These are phyloP conservation scores for Fusarium floridanum DNA, from an alignment of 2,329 filamentous ascomycete species.

Conservation along the genomic window DNA sequence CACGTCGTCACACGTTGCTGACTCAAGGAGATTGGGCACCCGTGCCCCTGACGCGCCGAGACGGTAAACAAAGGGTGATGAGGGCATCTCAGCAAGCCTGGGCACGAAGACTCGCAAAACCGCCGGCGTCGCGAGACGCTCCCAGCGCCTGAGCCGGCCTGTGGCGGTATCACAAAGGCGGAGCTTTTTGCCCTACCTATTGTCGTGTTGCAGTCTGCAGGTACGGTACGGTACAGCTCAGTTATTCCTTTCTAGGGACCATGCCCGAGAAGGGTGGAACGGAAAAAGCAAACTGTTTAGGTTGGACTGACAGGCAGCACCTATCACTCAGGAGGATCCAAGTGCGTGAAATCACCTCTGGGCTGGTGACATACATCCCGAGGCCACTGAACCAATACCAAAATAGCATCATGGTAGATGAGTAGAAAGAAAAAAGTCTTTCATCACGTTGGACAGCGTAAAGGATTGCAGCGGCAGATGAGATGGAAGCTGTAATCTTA, in stretches of 20 bases:
- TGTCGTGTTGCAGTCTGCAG: slow-evolving; percentile 8
- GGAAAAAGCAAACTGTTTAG: not conserved
- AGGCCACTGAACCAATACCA: slow-evolving; percentile 9
- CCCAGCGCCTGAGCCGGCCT: slow-evolving; percentile 1
- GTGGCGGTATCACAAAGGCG: slow-evolving; percentile 26
- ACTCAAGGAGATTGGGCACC: slow-evolving; percentile 12
- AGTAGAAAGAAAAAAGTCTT: slow-evolving; percentile 9
- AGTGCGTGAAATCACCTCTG: not conserved
- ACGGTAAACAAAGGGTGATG: slow-evolving; percentile 22
- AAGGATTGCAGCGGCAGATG: slow-evolving; percentile 4
- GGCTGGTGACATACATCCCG: not conserved
- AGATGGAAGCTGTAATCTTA: slow-evolving; percentile 19
- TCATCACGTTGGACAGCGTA: slow-evolving; percentile 18
- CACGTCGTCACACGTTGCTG: not conserved
- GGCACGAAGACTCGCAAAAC: slow-evolving; percentile 22
- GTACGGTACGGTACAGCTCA: not conserved
- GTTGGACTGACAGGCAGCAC: slow-evolving; percentile 6
- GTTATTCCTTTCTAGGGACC: slow-evolving; percentile 9
- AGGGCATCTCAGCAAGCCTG: slow-evolving; percentile 5
- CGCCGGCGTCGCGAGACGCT: slow-evolving; percentile 25
- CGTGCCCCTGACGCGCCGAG: slow-evolving; percentile 22
- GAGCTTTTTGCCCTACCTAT: slow-evolving; percentile 6
- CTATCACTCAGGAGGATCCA: slow-evolving; percentile 9
- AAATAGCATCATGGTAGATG: slow-evolving; percentile 26
- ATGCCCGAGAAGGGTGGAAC: slow-evolving; percentile 22